phyloP scores from a whole-genome alignment of 805 yeast species.

The Ogataea populi-albae region DNA sequence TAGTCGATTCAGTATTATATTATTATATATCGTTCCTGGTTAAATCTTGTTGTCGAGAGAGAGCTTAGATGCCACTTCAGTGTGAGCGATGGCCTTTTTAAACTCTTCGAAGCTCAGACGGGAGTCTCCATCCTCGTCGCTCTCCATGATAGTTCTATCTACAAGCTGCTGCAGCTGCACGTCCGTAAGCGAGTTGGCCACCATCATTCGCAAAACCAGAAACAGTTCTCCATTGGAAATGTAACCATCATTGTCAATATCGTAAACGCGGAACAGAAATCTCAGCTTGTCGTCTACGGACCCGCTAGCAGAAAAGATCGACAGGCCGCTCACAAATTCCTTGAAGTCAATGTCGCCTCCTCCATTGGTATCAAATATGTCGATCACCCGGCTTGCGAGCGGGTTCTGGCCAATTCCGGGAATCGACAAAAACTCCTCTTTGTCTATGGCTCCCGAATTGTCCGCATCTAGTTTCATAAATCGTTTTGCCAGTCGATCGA shows the following conservation, averaged over 20 bases:
- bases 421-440: constrained; percentile 82
- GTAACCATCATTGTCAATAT: constrained; percentile 91
- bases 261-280: constrained; percentile 92
- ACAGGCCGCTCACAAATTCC: constrained; percentile 69
- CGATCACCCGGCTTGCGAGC: constrained; percentile 83
- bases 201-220: constrained; percentile 93
- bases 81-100: constrained; percentile 56
- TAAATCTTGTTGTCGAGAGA: constrained; percentile 29
- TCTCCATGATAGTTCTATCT: constrained; percentile 94
- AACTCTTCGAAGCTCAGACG: constrained; percentile 84
- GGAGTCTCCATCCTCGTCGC: constrained; percentile 86
- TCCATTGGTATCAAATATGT: constrained; percentile 89
- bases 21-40: no score
- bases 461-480: constrained; percentile 95
- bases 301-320: constrained; percentile 78
- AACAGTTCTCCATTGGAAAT: constrained; percentile 94
- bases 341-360: constrained; percentile 94
- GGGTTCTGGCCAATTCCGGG: constrained; percentile 94
- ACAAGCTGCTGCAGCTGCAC: constrained; percentile 92
- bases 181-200: constrained; percentile 83
- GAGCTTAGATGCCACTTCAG: constrained; percentile 32
- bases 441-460: constrained; percentile 87
- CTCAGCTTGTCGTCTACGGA: constrained; percentile 74
- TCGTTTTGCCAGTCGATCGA: constrained; percentile 84
- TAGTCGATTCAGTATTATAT: no score